These are phyloP conservation scores for Penicillium sp. DNA, from an alignment of 2,329 filamentous ascomycete genomes.

Conservation along the genomic window DNA sequence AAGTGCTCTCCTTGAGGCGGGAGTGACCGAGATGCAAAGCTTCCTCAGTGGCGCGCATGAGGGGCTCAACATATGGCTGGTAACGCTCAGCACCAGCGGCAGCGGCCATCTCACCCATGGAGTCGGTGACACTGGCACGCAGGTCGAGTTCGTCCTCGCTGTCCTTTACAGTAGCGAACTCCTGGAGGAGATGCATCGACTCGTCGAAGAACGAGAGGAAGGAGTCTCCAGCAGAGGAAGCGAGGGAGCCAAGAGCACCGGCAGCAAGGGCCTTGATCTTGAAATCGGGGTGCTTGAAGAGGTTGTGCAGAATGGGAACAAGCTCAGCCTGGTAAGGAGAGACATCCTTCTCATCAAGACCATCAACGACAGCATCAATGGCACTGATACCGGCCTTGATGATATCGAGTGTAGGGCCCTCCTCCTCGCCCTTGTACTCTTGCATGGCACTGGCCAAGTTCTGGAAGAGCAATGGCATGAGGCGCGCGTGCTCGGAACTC, in stretches of 20 bases:
- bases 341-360: slow-evolving; percentile 72
- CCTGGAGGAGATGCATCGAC: slow-evolving; percentile 84
- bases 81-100: slow-evolving; percentile 84
- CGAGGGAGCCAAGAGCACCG: slow-evolving; percentile 85
- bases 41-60: slow-evolving; percentile 92
- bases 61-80: slow-evolving; percentile 82
- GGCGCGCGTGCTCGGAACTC: slow-evolving; percentile 74
- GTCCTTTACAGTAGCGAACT: slow-evolving; percentile 81
- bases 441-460: slow-evolving; percentile 80
- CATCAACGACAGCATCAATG: slow-evolving; percentile 86
- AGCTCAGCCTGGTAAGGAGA: slow-evolving; percentile 77
- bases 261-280: slow-evolving; percentile 88
- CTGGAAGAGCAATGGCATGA: slow-evolving; percentile 81
- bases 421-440: slow-evolving; percentile 61
- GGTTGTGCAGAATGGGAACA: slow-evolving; percentile 76
- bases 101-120: slow-evolving; percentile 86
- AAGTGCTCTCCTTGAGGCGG: slow-evolving; percentile 89
- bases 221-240: slow-evolving; percentile 73
- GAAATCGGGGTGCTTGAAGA: slow-evolving; percentile 80
- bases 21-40: slow-evolving; percentile 85
- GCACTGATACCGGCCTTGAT: slow-evolving; percentile 87
- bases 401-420: slow-evolving; percentile 77
- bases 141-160: slow-evolving; percentile 86
- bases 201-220: slow-evolving; percentile 91
- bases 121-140: slow-evolving; percentile 84